Evolutionary conservation across 352 stramenopile genomes (phyloP).

Genomic region (Phytophthora multivora): DNA sequence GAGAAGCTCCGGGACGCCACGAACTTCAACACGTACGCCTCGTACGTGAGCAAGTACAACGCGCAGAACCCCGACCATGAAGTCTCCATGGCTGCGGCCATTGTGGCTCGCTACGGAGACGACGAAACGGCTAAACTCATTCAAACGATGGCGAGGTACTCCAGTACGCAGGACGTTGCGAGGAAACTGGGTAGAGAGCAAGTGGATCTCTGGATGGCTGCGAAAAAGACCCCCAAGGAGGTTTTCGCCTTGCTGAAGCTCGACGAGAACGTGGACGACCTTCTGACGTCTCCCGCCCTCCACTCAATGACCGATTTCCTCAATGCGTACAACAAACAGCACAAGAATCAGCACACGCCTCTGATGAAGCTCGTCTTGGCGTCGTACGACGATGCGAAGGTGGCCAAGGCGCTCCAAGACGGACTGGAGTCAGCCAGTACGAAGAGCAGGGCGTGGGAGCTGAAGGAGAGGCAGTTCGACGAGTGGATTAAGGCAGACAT

Average conservation of each 20-base stretch:
- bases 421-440: too few relatives aligned
- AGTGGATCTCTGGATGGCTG: not conserved
- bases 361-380: too few relatives aligned
- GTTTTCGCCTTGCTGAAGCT: not conserved
- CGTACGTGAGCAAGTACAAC: not conserved
- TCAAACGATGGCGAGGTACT: not conserved
- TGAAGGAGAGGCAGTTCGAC: too few relatives aligned
- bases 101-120: not conserved
- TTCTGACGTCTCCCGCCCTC: not conserved
- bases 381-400: too few relatives aligned
- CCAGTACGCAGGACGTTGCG: not conserved
- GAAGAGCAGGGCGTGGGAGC: too few relatives aligned
- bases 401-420: too few relatives aligned
- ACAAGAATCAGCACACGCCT: too few relatives aligned
- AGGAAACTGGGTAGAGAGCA: not conserved
- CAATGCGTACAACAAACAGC: too few relatives aligned
- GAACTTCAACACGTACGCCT: not conserved
- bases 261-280: not conserved
- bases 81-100: not conserved
- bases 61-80: not conserved
- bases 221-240: not conserved
- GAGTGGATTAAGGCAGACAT: too few relatives aligned
- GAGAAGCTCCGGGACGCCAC: not conserved
- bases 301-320: not conserved
- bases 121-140: not conserved